These are phyloP conservation scores for Hyparrhenia diplandra DNA, from an alignment of 176 grass and related monocot species.

Conservation along the genomic window DNA sequence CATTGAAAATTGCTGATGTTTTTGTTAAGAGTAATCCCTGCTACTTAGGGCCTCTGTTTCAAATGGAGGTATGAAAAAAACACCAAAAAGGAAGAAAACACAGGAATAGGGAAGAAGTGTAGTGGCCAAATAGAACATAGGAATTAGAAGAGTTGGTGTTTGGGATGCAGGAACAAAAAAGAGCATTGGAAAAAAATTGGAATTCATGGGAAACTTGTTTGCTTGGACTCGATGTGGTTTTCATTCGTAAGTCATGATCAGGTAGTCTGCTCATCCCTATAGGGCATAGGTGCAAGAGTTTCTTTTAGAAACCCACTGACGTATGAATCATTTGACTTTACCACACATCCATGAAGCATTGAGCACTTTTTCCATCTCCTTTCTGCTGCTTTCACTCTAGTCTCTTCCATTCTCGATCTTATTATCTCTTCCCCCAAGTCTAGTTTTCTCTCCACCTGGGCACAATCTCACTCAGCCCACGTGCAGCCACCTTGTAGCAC, in stretches of 20 bases:
- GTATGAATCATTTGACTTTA: neutral
- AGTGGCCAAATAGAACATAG: neutral
- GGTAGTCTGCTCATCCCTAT: neutral
- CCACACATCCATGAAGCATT: neutral
- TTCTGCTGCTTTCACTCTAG: neutral
- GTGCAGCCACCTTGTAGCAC: too few species aligned
- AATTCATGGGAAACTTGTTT: neutral
- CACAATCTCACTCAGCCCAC: too few species aligned
- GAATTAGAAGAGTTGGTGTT: neutral
- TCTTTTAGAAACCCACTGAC: neutral
- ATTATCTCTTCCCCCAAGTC: neutral
- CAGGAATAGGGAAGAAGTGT: neutral
- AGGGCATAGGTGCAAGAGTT: neutral
- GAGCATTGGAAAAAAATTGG: neutral
- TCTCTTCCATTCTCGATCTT: neutral
- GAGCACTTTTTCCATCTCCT: neutral
- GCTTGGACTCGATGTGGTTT: neutral
- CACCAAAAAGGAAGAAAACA: neutral
- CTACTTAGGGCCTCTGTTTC: neutral
- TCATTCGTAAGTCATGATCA: neutral
- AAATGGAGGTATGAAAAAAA: neutral
- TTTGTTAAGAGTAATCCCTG: too few species aligned
- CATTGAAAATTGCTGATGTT: too few species aligned
- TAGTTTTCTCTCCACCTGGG: too few species aligned
- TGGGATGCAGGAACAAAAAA: neutral